Evolutionary conservation across 306 rosid genomes (phyloP), one percentile per base, ranked within the genome.

Genomic region (Datisca glomerata): DNA sequence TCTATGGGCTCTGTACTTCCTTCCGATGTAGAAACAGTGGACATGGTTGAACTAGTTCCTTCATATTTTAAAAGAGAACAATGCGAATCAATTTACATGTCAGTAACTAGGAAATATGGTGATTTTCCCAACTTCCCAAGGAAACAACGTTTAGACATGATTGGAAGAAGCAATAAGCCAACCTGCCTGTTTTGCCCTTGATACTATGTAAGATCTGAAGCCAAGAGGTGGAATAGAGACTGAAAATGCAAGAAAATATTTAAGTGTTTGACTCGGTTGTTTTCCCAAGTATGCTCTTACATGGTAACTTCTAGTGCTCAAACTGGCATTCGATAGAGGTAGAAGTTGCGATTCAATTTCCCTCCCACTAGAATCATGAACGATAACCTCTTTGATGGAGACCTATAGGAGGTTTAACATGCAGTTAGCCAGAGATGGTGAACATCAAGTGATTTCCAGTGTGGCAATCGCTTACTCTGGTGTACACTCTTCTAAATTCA

Each of bases 181-280:
- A 61, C 64, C 73, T 56, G 60, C 28, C 38, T 24, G 32, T 55
- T 45, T 55, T 44, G 54, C 64, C 32, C 60, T 45, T 37, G 91
- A 81, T 45, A 86, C 57, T 35, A 60, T 60, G 67, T 86, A 86
- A 46, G 93, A 74, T 61, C 69, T 81, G 66, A 81, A 86, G 59
- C 96, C 96, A 53, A 86, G 85, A 31, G 96, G 86, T 20, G 96
- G 93, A 24, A 75, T 81, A 16, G 60, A 19, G n/a, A 74, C 93
- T 23, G 83, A 68, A 67, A 86, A 86, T 1, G 71, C 80, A 55
- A 86, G 93, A 93, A 80, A 81, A 45, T 81, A 81, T 15, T 66
- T 70, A 2, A 79, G 83, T 2, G 57, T 61, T 41, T 45, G 76
- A 41, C 42, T 68, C 20, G 86, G 62, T 44, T 70, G 72, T 41